Percentiles rank a stretch among this genome's conserved stretches.
Conservation (phyloP, 805 yeast species). For the Myxozyma nipponensis region DNA sequence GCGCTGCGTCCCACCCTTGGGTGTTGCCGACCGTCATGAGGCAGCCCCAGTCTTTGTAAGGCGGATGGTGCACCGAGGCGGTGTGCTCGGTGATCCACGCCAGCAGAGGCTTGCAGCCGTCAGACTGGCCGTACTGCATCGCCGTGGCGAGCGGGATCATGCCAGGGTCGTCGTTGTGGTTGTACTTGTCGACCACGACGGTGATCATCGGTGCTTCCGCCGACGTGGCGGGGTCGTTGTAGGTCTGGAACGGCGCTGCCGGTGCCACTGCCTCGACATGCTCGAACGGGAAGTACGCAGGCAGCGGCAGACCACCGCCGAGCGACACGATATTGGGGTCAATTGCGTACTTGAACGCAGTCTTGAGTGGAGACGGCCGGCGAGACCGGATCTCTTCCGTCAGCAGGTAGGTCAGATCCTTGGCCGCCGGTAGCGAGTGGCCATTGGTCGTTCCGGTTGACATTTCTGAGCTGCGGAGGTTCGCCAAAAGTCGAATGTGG, state of each 20-base stretch:
- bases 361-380: slow-evolving; percentile 73
- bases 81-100: slow-evolving; percentile 70
- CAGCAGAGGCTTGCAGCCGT: slow-evolving; percentile 71
- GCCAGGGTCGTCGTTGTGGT: slow-evolving; percentile 44
- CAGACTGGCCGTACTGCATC: slow-evolving; percentile 87
- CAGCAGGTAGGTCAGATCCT: slow-evolving; percentile 69
- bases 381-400: slow-evolving; percentile 78
- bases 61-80: slow-evolving; percentile 42
- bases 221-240: slow-evolving; percentile 45
- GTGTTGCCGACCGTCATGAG: slow-evolving; percentile 80
- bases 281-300: slow-evolving; percentile 92
- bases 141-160: slow-evolving; percentile 77
- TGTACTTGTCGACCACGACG: slow-evolving; percentile 40
- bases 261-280: slow-evolving; percentile 64
- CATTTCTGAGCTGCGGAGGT: not conserved
- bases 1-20: slow-evolving; percentile 78
- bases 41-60: slow-evolving; percentile 68
- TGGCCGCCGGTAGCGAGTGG: slow-evolving; percentile 46
- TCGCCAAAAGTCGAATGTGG: too few relatives aligned
- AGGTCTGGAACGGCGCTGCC: slow-evolving; percentile 71
- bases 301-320: slow-evolving; percentile 93
- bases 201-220: slow-evolving; percentile 31
- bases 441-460: not conserved
- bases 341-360: slow-evolving; percentile 71
- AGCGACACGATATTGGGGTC: slow-evolving; percentile 78